Percentiles rank a stretch among this genome's conserved stretches.
phyloP scores from a whole-genome alignment of 2,329 filamentous ascomycete genomes.

The Hymenoscyphus albidus region DNA sequence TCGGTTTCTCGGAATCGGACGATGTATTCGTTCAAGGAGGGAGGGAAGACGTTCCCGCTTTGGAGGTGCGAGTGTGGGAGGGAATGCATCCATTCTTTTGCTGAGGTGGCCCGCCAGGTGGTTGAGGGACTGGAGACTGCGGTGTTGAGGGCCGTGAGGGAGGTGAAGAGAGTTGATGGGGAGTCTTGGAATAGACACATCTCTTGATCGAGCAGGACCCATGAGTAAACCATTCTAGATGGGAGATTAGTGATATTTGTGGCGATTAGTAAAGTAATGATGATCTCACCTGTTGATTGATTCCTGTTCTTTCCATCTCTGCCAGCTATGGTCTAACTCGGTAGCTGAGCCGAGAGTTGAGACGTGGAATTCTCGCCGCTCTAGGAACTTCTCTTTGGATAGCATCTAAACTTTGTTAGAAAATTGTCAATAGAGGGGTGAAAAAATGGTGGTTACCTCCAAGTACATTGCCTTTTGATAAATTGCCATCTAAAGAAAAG shows the following conservation, averaged over 20 bases:
- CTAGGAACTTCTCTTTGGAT: neutral
- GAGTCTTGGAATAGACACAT: constrained; percentile 1
- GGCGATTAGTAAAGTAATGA: neutral
- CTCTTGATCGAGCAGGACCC: neutral
- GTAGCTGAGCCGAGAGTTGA: neutral
- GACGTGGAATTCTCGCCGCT: neutral
- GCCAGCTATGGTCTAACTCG: neutral
- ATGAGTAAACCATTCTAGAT: neutral
- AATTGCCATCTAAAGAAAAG: neutral
- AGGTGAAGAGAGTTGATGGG: neutral
- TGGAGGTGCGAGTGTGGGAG: neutral
- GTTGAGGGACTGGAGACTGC: neutral
- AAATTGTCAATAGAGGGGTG: neutral
- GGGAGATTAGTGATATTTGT: neutral
- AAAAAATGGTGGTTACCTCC: neutral
- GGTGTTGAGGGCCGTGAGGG: neutral
- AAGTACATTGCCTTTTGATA: constrained; percentile 1
- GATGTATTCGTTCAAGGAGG: neutral
- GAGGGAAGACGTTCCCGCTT: neutral
- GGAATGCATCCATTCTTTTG: neutral
- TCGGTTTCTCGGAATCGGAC: constrained; percentile 2
- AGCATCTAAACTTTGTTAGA: neutral
- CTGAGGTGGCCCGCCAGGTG: neutral
- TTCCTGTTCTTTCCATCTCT: neutral
- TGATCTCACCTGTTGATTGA: neutral